Evolutionary conservation across 768 basidiomycete genomes (phyloP).

Genomic region (Cytidiella melzeri): DNA sequence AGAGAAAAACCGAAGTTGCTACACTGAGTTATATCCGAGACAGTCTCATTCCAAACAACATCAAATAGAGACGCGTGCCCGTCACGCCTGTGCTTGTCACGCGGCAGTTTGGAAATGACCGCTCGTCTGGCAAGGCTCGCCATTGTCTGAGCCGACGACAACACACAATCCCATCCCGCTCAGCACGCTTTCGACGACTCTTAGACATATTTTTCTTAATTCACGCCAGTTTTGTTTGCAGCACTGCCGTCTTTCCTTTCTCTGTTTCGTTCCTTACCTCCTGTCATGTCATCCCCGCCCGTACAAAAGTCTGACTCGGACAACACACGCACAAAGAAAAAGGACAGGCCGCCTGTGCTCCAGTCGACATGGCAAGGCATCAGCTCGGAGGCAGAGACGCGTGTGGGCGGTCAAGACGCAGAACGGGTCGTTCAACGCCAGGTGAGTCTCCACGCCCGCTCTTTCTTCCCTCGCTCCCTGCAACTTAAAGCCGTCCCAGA

Average conservation of each 20-base stretch:
- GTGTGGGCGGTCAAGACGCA: conserved; percentile 31
- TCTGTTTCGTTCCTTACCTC: conserved; percentile 30
- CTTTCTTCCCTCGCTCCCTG: conserved; percentile 12
- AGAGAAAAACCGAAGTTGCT: too few relatives aligned
- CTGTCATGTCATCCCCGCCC: conserved; percentile 36
- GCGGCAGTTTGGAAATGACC: conserved; percentile 10
- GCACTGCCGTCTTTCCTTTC: conserved; percentile 28
- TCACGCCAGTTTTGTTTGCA: conserved; percentile 15
- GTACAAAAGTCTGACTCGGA: conserved; percentile 34
- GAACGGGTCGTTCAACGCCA: conserved; percentile 25
- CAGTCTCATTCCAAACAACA: too few relatives aligned
- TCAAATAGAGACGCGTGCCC: conserved; percentile 7
- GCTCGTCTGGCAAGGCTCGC: conserved; percentile 12
- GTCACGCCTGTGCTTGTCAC: conserved; percentile 1
- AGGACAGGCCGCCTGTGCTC: conserved; percentile 48
- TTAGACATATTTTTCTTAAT: conserved; percentile 16
- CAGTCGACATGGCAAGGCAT: conserved; percentile 37
- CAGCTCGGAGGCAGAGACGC: conserved; percentile 34
- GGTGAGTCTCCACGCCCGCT: conserved; percentile 21
- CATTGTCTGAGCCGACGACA: conserved; percentile 1
- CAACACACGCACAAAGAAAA: conserved; percentile 36
- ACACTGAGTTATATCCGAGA: too few relatives aligned
- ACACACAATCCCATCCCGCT: conserved; percentile 2
- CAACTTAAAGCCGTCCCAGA: conserved; percentile 26
- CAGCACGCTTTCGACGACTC: conserved; percentile 19